A percentile compares a stretch with the other conserved stretches of the same genome.
Evolutionary conservation across 1,139 yeast species (phyloP).

Genomic region (Magnusiomyces magnusii): DNA sequence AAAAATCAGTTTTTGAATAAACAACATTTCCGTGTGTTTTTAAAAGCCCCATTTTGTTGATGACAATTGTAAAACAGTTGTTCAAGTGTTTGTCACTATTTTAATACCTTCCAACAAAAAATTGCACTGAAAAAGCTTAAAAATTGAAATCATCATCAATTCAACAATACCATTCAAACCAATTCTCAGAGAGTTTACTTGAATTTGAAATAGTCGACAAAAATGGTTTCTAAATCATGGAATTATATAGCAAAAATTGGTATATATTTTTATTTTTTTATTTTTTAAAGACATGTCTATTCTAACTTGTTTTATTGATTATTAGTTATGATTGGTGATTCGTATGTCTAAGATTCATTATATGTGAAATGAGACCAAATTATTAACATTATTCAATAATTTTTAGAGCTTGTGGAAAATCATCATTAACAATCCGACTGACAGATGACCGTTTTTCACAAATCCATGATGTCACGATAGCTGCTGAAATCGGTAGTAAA

Average conservation of each 20-base stretch:
- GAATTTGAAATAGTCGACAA: too few relatives aligned
- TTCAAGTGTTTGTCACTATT: too few relatives aligned
- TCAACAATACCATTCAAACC: too few relatives aligned
- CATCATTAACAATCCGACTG: conserved; percentile 32
- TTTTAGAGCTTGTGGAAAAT: conserved; percentile 33
- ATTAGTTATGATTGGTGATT: conserved; percentile 23
- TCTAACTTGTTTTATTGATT: neutral
- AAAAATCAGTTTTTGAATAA: too few relatives aligned
- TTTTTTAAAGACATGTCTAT: neutral
- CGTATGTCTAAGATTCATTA: conserved; percentile 17
- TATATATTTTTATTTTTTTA: conserved; percentile 11
- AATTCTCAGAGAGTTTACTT: too few relatives aligned
- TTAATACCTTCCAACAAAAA: too few relatives aligned
- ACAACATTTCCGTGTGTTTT: too few relatives aligned
- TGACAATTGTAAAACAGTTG: too few relatives aligned
- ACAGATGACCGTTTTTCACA: conserved; percentile 34
- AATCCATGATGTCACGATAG: conserved; percentile 34
- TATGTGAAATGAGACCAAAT: neutral
- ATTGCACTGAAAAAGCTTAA: too few relatives aligned
- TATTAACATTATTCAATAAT: neutral
- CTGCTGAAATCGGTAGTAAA: conserved; percentile 36
- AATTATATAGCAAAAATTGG: conserved; percentile 27
- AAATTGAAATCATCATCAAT: too few relatives aligned
- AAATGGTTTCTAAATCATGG: conserved; percentile 17
- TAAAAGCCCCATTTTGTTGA: too few relatives aligned